These are phyloP conservation scores for Eremochloa ophiuroides DNA, from an alignment of 176 grass and related monocot genomes.

Conservation along the genomic window DNA sequence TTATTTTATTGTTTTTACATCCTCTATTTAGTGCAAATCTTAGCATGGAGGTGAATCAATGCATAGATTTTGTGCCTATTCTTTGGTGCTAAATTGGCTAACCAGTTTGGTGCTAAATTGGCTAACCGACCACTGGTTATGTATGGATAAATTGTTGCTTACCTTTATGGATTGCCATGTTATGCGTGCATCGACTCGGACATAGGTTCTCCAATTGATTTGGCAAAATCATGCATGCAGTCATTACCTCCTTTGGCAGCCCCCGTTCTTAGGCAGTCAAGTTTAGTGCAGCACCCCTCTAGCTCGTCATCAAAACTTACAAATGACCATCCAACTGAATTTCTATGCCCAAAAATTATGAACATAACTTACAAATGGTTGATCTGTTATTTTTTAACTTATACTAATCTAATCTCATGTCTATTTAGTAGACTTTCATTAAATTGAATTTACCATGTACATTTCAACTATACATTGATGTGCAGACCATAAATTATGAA, in stretches of 20 bases:
- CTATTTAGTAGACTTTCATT: too few relatives aligned
- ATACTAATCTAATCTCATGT: too few relatives aligned
- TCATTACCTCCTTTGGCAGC: slow-evolving; percentile 86
- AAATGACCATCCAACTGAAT: not conserved
- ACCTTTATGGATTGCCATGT: slow-evolving; percentile 34
- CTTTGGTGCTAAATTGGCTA: too few relatives aligned
- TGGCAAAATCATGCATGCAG: slow-evolving; percentile 91
- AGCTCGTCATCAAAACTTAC: slow-evolving; percentile 46
- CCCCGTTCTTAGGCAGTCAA: slow-evolving; percentile 54
- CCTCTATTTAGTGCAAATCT: too few relatives aligned
- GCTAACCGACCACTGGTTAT: not conserved
- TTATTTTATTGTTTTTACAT: not conserved
- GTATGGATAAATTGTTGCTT: slow-evolving; percentile 5
- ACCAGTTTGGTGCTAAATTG: too few relatives aligned
- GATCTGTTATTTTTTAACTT: too few relatives aligned
- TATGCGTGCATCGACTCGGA: slow-evolving; percentile 45
- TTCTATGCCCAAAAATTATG: not conserved
- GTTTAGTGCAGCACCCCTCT: slow-evolving; percentile 42
- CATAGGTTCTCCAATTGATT: slow-evolving; percentile 66
- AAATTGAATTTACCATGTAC: too few relatives aligned
- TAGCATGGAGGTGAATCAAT: too few relatives aligned
- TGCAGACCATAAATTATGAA: not conserved
- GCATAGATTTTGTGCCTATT: too few relatives aligned
- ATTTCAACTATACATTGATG: too few relatives aligned
- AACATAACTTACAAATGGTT: too few relatives aligned